Base-by-base conservation (phyloP, 192 early-diverging fungal species). In the Coemansia furcata region DNA sequence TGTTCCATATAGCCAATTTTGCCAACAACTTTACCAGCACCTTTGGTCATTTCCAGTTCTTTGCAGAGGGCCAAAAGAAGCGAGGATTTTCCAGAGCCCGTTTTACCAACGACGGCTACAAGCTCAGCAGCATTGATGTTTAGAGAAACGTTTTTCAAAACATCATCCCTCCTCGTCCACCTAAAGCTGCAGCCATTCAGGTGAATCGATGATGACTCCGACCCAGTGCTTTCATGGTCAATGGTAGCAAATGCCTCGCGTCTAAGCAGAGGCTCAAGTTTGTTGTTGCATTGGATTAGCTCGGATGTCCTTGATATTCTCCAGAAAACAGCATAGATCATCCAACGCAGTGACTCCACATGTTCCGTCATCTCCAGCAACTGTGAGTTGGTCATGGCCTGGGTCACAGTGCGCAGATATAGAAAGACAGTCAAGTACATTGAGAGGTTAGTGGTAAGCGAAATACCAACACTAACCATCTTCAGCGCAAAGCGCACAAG, bases 41-140 rank as follows among this genome's bases (percentile, higher is more conserved):
- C 64, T 14, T 42, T 36, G 4, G 66, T 60, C 36, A 82, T 79
- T 50, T 77, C 85, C 81, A 92, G 91, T 63, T 94, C 92, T 11
- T 92, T 91, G 29, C 94, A 81, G 35, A 95, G 69, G n/a, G 90
- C 87, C 49, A 86, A 87, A 2, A 95, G 71, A 10, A 95, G 73
- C 1, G 23, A 26, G 23, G 23, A 26, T 26, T 26, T 26, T 26
- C 23, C 23, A 26, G 23, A 26, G 23, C 23, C 23, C 23, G 23
- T 26, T 26, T 26, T 26, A 26, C 23, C 23, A 26, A 26, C 1
- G 23, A 26, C 23, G 23, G 23, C 23, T 26, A 26, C 23, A 26
- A 26, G 23, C 1, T 26, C 23, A 1, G 0, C 23, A 26, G 90
- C 60, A 44, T 61, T 63, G 44, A 87, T 15, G 71, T 77, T 80